phyloP scores from a whole-genome alignment of 1,139 yeast genomes.

The Blastobotrys serpentis region DNA sequence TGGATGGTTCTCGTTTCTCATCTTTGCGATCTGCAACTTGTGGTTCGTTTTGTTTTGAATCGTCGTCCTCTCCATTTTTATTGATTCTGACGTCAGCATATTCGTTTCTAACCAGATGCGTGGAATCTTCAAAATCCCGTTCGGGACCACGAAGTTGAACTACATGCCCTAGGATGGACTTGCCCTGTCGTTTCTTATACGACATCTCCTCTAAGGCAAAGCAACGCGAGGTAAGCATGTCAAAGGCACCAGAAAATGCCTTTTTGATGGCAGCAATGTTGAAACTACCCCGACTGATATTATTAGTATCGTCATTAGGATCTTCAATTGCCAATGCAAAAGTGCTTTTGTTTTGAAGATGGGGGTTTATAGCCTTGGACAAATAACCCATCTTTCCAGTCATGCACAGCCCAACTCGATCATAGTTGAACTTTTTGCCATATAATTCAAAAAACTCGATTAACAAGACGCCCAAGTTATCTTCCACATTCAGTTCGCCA shows the following conservation, averaged over 20 bases:
- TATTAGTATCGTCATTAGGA: conserved; percentile 80
- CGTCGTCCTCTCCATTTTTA: conserved; percentile 1
- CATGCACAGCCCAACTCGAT: conserved; percentile 52
- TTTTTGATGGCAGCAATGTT: conserved; percentile 77
- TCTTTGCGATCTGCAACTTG: background rate
- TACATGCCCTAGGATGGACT: conserved; percentile 77
- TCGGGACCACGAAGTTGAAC: conserved; percentile 72
- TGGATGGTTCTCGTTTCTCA: conserved; percentile 3
- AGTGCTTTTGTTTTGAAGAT: conserved; percentile 55
- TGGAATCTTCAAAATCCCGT: conserved; percentile 78
- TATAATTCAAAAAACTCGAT: conserved; percentile 95
- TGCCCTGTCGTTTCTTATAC: conserved; percentile 66
- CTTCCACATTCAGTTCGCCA: conserved; percentile 61
- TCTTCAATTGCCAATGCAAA: conserved; percentile 82
- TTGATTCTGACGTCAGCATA: conserved; percentile 10
- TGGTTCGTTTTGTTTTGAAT: background rate
- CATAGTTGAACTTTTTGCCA: conserved; percentile 89
- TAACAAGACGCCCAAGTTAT: conserved; percentile 81
- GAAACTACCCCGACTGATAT: conserved; percentile 82
- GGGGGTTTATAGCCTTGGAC: conserved; percentile 54
- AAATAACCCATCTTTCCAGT: conserved; percentile 53
- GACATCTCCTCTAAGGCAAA: conserved; percentile 51
- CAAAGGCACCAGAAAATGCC: conserved; percentile 91
- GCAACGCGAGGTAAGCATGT: conserved; percentile 51
- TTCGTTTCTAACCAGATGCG: conserved; percentile 38